Evolutionary conservation across 1,284 basidiomycete species (phyloP).

Genomic region (Fomitopsis palustris): DNA sequence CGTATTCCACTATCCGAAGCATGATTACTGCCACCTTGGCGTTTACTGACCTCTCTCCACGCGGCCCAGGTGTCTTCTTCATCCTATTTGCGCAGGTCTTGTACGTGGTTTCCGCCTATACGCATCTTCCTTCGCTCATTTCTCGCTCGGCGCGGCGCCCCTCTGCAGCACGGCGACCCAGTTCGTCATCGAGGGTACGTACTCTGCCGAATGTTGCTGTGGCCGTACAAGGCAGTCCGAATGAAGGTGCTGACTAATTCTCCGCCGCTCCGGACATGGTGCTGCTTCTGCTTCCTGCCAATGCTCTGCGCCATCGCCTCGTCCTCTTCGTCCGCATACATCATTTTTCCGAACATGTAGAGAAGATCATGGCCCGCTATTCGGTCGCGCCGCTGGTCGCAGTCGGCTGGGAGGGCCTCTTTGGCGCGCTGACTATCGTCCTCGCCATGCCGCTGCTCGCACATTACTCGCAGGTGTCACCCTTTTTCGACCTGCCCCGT

Average conservation of each 20-base stretch:
- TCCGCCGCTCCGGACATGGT: neutral
- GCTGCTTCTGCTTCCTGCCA: neutral
- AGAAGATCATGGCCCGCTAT: conserved; percentile 89
- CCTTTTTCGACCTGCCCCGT: conserved; percentile 80
- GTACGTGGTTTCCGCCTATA: conserved; percentile 44
- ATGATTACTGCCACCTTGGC: neutral
- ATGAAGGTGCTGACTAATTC: neutral
- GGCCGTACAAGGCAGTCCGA: neutral
- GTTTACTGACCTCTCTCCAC: neutral
- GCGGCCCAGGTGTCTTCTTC: conserved; percentile 74
- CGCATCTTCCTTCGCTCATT: conserved; percentile 11
- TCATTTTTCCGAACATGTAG: conserved; percentile 30
- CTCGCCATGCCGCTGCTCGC: conserved; percentile 63
- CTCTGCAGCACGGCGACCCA: conserved; percentile 76
- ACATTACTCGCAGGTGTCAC: conserved; percentile 59
- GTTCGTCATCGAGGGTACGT: conserved; percentile 91
- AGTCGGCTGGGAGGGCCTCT: conserved; percentile 93
- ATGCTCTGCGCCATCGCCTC: neutral
- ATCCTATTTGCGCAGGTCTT: conserved; percentile 97
- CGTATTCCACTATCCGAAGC: conserved; percentile 13
- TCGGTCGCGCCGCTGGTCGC: conserved; percentile 89
- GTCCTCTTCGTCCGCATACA: neutral
- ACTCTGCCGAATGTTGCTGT: neutral
- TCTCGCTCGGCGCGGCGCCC: conserved; percentile 9
- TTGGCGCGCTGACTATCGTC: conserved; percentile 80